These are phyloP conservation scores for Aspergillus indologenus DNA, from an alignment of 495 filamentous ascomycete species.

Conservation along the genomic window DNA sequence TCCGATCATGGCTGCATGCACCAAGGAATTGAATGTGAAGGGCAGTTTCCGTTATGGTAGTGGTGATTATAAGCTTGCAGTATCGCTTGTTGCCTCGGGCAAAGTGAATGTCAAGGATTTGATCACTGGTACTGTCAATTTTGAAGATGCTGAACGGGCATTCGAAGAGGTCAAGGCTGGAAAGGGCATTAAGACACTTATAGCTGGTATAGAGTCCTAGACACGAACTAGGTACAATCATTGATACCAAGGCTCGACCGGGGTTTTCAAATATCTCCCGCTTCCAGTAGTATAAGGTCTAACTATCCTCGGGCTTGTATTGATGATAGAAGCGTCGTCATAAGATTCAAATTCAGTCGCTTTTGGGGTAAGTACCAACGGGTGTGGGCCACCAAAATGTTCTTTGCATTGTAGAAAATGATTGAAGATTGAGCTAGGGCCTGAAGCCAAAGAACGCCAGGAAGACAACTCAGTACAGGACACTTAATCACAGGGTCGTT, in stretches of 20 bases:
- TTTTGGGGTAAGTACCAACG: too few relatives aligned
- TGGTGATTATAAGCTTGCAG: slow-evolving; percentile 54
- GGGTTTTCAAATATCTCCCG: too few relatives aligned
- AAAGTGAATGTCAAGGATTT: slow-evolving; percentile 50
- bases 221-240: background rate
- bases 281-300: too few relatives aligned
- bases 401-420: too few relatives aligned
- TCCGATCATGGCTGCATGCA: slow-evolving; percentile 55
- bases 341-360: too few relatives aligned
- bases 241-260: background rate
- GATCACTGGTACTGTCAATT: slow-evolving; percentile 52
- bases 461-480: too few relatives aligned
- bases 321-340: too few relatives aligned
- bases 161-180: slow-evolving; percentile 47
- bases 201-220: slow-evolving; percentile 37
- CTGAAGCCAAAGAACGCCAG: too few relatives aligned
- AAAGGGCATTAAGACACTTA: slow-evolving; percentile 49
- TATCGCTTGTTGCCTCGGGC: slow-evolving; percentile 49
- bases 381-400: too few relatives aligned
- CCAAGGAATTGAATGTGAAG: slow-evolving; percentile 51
- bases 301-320: too few relatives aligned
- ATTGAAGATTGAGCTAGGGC: too few relatives aligned
- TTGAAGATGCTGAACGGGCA: slow-evolving; percentile 51
- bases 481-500: too few relatives aligned
- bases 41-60: slow-evolving; percentile 54